These are phyloP conservation scores for Fusarium sulawesiense DNA, from an alignment of 2,329 filamentous ascomycete genomes.

Conservation along the genomic window DNA sequence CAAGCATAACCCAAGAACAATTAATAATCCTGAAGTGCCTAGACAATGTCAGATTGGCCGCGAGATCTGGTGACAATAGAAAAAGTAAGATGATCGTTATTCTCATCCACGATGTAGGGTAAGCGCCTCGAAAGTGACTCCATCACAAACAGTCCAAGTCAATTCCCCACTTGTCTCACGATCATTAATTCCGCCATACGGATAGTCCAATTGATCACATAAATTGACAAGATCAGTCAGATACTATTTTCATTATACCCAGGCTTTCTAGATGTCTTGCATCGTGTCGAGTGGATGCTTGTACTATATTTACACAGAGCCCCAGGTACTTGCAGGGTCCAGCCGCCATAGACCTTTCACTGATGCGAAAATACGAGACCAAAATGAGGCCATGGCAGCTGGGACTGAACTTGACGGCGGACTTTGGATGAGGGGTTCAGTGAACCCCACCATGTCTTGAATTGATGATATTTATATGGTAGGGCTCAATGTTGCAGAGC, in stretches of 20 bases:
- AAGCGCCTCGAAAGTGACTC: not conserved
- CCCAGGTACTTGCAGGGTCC: slow-evolving; percentile 23
- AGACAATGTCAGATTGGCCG: no score
- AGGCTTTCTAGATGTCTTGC: slow-evolving; percentile 3
- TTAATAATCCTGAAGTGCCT: no score
- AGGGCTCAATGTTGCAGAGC: not conserved
- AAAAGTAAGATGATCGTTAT: not conserved
- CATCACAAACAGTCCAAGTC: not conserved
- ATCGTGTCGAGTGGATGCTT: slow-evolving; percentile 16
- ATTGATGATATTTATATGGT: slow-evolving; percentile 10
- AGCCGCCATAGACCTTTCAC: slow-evolving; percentile 1
- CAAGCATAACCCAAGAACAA: no score
- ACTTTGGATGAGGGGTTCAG: slow-evolving; percentile 5
- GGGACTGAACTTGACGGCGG: not conserved
- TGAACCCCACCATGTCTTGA: slow-evolving; percentile 8
- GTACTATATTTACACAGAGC: slow-evolving; percentile 34
- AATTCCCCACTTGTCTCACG: not conserved
- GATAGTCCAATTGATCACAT: not conserved
- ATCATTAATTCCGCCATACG: not conserved
- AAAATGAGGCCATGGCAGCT: slow-evolving; percentile 6
- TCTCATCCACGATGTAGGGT: not conserved
- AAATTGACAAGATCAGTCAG: not conserved
- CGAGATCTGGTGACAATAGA: not conserved
- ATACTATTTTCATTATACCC: not conserved
- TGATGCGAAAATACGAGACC: slow-evolving; percentile 35